Conservation (phyloP, 257 asterid genomes). For the Przewalskia tangutica region DNA sequence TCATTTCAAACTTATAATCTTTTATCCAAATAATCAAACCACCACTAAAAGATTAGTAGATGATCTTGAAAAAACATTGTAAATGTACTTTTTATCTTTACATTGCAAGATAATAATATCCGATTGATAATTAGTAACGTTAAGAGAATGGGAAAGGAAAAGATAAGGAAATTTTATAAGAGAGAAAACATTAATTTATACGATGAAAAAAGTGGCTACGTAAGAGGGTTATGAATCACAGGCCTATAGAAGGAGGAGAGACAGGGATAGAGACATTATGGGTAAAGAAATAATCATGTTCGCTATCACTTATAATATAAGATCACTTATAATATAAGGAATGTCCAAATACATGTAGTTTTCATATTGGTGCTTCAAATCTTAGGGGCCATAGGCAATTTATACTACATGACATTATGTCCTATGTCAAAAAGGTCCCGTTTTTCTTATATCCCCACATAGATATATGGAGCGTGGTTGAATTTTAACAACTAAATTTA, state of each 20-base stretch:
- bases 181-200: neutral
- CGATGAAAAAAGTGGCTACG: slow-evolving; percentile 40
- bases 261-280: slow-evolving; percentile 27
- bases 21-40: too few relatives aligned
- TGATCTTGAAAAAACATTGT: neutral
- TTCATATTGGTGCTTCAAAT: slow-evolving; percentile 38
- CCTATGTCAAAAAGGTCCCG: neutral
- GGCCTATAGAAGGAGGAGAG: slow-evolving; percentile 19
- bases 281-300: slow-evolving; percentile 32
- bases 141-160: neutral
- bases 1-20: too few relatives aligned
- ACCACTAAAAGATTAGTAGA: too few relatives aligned
- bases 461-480: neutral
- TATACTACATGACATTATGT: slow-evolving; percentile 2
- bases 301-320: slow-evolving; percentile 26
- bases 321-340: slow-evolving; percentile 10
- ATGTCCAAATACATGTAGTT: slow-evolving; percentile 49
- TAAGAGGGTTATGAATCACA: slow-evolving; percentile 22
- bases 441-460: neutral
- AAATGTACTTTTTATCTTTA: slow-evolving; percentile 11
- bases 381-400: slow-evolving; percentile 30
- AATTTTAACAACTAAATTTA: too few relatives aligned
- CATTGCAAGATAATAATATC: neutral
- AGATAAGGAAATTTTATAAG: neutral
- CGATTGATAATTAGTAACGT: neutral